A percentile compares a stretch with the other conserved stretches of the same genome.
phyloP scores from a whole-genome alignment of 306 rosid genomes.

The Benincasa hispida region DNA sequence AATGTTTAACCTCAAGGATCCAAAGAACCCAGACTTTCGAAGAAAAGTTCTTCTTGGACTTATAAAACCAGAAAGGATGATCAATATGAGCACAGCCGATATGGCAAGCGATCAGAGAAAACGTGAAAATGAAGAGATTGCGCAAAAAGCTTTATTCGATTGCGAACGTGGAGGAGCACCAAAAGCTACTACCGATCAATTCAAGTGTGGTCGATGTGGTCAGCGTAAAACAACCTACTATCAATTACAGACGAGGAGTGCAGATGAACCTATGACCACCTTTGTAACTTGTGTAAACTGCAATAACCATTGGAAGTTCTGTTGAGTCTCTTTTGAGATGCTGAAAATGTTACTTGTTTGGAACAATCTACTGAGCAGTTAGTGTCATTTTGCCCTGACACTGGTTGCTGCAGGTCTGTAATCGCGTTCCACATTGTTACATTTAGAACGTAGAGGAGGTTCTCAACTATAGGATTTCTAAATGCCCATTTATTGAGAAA shows the following conservation, averaged over 20 bases:
- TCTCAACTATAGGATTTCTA: neutral
- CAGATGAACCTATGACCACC: conserved; percentile 99
- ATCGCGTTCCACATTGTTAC: neutral
- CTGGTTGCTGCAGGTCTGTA: conserved; percentile 15
- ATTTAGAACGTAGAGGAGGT: conserved; percentile 14
- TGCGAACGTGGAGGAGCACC: conserved; percentile 64
- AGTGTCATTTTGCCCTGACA: conserved; percentile 16
- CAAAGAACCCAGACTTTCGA: conserved; percentile 86
- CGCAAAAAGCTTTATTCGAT: conserved; percentile 67
- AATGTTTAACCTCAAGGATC: conserved; percentile 84
- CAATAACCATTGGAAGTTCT: conserved; percentile 97
- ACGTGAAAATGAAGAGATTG: conserved; percentile 50
- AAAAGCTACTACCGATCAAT: conserved; percentile 87
- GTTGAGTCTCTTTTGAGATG: conserved; percentile 28
- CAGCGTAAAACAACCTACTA: conserved; percentile 83
- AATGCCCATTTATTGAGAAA: conserved; percentile 6
- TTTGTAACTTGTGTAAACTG: conserved; percentile 83
- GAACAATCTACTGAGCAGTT: conserved; percentile 17
- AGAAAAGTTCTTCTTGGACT: conserved; percentile 80
- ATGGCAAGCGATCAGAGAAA: conserved; percentile 94
- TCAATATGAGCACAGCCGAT: conserved; percentile 63
- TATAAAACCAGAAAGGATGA: conserved; percentile 45
- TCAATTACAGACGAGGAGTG: conserved; percentile 99
- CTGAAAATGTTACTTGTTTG: conserved; percentile 21
- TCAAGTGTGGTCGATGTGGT: conserved; percentile 84